Evolutionary conservation across 805 yeast species (phyloP), one percentile per base, ranked within the genome.

Genomic region (Starmerella khaoyaiensis): DNA sequence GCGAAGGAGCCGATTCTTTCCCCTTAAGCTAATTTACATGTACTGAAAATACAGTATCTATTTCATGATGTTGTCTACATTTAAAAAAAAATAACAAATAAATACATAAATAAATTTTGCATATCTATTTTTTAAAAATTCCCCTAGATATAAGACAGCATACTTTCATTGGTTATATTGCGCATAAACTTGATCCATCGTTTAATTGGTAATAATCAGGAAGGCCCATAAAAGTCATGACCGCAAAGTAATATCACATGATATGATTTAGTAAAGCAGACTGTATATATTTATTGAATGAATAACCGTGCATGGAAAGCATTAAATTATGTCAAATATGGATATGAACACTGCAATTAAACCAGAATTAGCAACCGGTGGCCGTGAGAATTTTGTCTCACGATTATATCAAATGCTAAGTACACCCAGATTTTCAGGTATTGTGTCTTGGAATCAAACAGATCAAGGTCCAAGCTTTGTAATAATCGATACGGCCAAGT

Each of bases 1-100:
- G 64, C 4, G 96, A 87, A 49, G 98, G 98, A 19, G 77, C 86
- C 1, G 87, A 82, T 22, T 80, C 93, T 1, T 86, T 86, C 57
- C 65, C 81, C 28, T 64, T 86, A 17, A 83, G 95, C 1, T 81
- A 55, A 44, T 4, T 3, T n/a, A n/a, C n/a, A 34, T 10, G 18
- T 24, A 31, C 23, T 14, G 8, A 10, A 15, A 7, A 29, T 6
- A 6, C 23, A n/a, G n/a, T n/a, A n/a, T n/a, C n/a, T n/a, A n/a
- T n/a, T n/a, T n/a, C n/a, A n/a, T n/a, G n/a, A n/a, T n/a, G 11
- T 23, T 11, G 26, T 23, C n/a, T 23, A 23, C 26, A 11, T 11
- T 23, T 11, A 23, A n/a, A n/a, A 11, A 7, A 11, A 16, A 30
- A 30, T 12, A 10, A 8, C 9, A 30, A 10, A 11, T 30, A n/a